These are phyloP conservation scores for Macrocybe sp. DNA, from an alignment of 1,284 basidiomycete genomes.

Conservation along the genomic window DNA sequence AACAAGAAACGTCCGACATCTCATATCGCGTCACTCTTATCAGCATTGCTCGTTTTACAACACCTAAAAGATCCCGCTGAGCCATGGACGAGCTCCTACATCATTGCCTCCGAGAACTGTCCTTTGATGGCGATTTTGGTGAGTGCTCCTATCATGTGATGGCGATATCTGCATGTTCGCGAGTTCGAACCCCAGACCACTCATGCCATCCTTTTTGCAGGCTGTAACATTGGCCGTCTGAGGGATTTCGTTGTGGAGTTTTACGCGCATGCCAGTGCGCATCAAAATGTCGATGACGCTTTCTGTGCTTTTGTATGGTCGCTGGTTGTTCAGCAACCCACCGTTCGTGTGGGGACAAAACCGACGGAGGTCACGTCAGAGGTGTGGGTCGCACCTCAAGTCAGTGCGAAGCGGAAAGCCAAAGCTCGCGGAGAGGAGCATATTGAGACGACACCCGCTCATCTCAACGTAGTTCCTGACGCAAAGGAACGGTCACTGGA, in stretches of 20 bases:
- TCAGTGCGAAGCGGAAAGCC: constrained; percentile 56
- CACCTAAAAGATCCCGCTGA: constrained; percentile 3
- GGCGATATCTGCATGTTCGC: constrained; percentile 10
- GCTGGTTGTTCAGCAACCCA: constrained; percentile 65
- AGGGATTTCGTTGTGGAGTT: constrained; percentile 64
- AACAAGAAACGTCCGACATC: no score
- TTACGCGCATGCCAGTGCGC: constrained; percentile 39
- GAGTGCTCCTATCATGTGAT: constrained; percentile 30
- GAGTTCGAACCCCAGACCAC: constrained; percentile 41
- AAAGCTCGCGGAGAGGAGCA: constrained; percentile 48
- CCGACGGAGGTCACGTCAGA: constrained; percentile 54
- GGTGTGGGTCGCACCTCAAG: constrained; percentile 73
- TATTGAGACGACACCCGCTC: constrained; percentile 34
- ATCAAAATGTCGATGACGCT: constrained; percentile 63
- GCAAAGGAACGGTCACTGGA: constrained; percentile 47
- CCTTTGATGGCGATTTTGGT: constrained; percentile 37
- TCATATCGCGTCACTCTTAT: neutral
- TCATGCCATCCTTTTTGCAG: constrained; percentile 34
- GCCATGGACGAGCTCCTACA: constrained; percentile 26
- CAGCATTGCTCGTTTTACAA: no score
- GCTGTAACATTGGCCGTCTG: constrained; percentile 66
- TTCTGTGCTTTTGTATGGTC: constrained; percentile 83
- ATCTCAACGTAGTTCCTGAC: constrained; percentile 49
- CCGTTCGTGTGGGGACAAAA: constrained; percentile 63
- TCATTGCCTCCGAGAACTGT: constrained; percentile 25